These are phyloP conservation scores for Penicillium parvum DNA, from an alignment of 495 filamentous ascomycete species.

Conservation along the genomic window DNA sequence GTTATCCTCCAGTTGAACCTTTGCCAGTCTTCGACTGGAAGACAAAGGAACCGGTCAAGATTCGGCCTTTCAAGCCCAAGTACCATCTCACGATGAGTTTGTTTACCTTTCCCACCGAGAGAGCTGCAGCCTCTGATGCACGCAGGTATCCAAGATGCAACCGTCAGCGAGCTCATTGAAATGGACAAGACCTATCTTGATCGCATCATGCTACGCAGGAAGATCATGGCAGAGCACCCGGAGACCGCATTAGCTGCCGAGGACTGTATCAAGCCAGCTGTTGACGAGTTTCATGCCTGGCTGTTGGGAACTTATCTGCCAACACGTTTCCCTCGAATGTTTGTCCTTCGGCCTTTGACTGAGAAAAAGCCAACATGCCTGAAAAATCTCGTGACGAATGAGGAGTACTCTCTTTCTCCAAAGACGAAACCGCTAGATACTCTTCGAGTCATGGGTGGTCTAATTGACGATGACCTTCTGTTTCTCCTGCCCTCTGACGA, in stretches of 20 bases:
- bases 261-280: conserved; percentile 36
- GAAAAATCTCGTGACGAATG: conserved; percentile 3
- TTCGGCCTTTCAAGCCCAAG: conserved; percentile 63
- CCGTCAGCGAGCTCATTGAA: conserved; percentile 52
- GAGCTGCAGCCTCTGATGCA: too few relatives aligned
- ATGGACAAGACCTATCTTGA: conserved; percentile 61
- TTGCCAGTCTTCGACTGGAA: conserved; percentile 54
- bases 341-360: conserved; percentile 23
- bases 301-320: conserved; percentile 59
- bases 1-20: conserved; percentile 42
- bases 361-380: neutral
- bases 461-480: conserved; percentile 69
- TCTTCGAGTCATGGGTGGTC: conserved; percentile 50
- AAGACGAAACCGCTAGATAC: conserved; percentile 1
- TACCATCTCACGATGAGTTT: conserved; percentile 74
- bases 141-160: conserved; percentile 27
- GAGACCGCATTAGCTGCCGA: conserved; percentile 26
- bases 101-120: too few relatives aligned
- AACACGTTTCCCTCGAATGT: conserved; percentile 58
- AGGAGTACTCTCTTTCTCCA: conserved; percentile 7
- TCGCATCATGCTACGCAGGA: conserved; percentile 48
- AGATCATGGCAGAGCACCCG: conserved; percentile 42
- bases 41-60: conserved; percentile 47
- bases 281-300: conserved; percentile 65
- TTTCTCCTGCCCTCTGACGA: conserved; percentile 52